Conservation (phyloP, 352 stramenopile species). For the Globisporangium middletonii region DNA sequence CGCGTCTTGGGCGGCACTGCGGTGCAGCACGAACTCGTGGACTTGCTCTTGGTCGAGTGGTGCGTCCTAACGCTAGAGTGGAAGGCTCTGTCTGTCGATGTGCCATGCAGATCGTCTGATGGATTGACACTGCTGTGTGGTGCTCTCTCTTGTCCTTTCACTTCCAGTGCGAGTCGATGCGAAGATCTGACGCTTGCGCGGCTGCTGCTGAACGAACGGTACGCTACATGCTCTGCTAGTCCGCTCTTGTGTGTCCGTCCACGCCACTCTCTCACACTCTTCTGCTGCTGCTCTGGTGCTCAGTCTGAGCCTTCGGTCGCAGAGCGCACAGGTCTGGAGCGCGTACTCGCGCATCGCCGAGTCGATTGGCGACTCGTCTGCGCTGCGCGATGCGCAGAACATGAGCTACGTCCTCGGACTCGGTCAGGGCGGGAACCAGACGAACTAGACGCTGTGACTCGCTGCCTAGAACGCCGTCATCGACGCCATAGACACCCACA, state of each 20-base stretch:
- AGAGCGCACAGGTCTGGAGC: conserved; percentile 80
- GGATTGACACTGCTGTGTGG: background rate
- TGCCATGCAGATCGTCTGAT: background rate
- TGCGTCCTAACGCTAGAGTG: conserved; percentile 12
- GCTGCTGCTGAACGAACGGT: conserved; percentile 82
- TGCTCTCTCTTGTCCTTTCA: background rate
- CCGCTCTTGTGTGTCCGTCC: background rate
- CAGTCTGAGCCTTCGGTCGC: conserved; percentile 62
- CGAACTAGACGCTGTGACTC: conserved; percentile 31
- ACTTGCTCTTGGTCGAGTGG: conserved; percentile 77
- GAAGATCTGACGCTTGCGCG: conserved; percentile 63
- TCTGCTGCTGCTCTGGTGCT: background rate
- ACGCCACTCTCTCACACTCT: background rate
- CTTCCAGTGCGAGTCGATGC: conserved; percentile 57
- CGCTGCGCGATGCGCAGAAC: conserved; percentile 76
- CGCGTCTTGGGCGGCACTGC: conserved; percentile 65
- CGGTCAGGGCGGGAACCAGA: conserved; percentile 70
- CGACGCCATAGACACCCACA: background rate
- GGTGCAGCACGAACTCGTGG: conserved; percentile 68
- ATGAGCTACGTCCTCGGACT: conserved; percentile 88
- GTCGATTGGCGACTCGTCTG: conserved; percentile 59
- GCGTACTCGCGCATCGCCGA: conserved; percentile 67
- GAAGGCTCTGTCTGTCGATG: background rate
- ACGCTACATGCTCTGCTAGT: background rate
- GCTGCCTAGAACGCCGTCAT: too few relatives aligned